Percentiles rank a stretch among this genome's conserved stretches.
Conservation (phyloP, 129 eudicot genomes). For the Daucus carota region DNA sequence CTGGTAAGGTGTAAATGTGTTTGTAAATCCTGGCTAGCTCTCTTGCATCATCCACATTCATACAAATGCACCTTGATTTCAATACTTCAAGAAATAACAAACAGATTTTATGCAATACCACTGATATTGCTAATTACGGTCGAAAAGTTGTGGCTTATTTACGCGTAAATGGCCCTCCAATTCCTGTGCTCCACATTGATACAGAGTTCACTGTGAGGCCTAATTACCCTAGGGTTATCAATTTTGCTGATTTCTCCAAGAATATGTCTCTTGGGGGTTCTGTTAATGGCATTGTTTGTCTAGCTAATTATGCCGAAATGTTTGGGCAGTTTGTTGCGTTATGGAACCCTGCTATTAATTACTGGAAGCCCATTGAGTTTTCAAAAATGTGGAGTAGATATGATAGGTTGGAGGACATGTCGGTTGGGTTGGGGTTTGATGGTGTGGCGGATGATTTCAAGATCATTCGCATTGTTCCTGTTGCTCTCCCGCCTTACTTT, state of each 20-base stretch:
- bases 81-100: background rate
- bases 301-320: background rate
- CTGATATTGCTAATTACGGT: background rate
- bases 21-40: background rate
- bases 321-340: background rate
- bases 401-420: background rate
- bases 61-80: background rate
- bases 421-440: background rate
- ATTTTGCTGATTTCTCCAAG: background rate
- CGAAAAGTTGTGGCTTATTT: background rate
- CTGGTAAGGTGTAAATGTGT: background rate
- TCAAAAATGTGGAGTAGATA: background rate
- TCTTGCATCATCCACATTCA: background rate
- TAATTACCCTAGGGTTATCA: conserved; percentile 1
- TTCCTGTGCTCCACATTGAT: background rate
- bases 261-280: background rate
- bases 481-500: background rate
- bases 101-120: background rate
- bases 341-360: background rate
- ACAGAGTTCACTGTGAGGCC: background rate
- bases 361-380: background rate
- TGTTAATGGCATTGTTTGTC: background rate
- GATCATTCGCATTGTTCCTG: background rate
- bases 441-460: background rate
- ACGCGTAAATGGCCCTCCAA: background rate